Conservation (phyloP, 2,329 filamentous ascomycete species). For the Aspergillus vadensis region DNA sequence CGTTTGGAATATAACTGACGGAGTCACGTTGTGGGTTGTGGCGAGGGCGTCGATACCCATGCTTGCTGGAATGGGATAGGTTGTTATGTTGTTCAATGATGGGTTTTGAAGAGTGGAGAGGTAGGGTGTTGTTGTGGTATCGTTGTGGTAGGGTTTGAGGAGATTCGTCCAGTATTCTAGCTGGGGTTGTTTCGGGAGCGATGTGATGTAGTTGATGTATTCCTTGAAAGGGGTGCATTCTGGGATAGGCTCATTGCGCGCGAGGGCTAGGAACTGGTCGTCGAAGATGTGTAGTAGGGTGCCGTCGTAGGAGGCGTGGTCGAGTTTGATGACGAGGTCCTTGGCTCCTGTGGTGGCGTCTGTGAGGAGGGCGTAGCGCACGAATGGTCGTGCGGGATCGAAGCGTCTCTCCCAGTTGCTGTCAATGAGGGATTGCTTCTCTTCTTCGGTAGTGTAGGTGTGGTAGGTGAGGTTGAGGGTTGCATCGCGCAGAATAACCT, state of each 20-base stretch:
- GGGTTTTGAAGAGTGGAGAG: neutral
- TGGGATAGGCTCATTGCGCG: conserved; percentile 10
- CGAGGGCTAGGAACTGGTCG: conserved; percentile 34
- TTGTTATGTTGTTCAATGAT: neutral
- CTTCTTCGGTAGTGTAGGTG: conserved; percentile 22
- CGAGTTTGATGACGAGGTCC: conserved; percentile 37
- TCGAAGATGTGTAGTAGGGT: conserved; percentile 43
- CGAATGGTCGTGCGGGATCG: conserved; percentile 35
- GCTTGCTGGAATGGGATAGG: neutral
- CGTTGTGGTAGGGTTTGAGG: neutral
- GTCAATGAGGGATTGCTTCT: conserved; percentile 26
- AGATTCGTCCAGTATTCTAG: conserved; percentile 6
- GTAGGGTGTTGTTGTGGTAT: neutral
- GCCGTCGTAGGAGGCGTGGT: conserved; percentile 41
- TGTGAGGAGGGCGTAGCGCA: conserved; percentile 36
- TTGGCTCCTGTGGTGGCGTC: conserved; percentile 22
- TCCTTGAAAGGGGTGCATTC: conserved; percentile 26
- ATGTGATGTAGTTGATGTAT: conserved; percentile 25
- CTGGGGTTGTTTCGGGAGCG: neutral
- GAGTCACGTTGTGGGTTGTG: conserved; percentile 29
- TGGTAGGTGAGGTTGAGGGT: conserved; percentile 15
- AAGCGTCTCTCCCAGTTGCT: conserved; percentile 31
- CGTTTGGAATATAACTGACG: conserved; percentile 40
- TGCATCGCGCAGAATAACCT: conserved; percentile 22
- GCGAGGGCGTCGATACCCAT: neutral